Evolutionary conservation across 441 rosid species (phyloP).

Genomic region (Euphorbia schlechtendalii): DNA sequence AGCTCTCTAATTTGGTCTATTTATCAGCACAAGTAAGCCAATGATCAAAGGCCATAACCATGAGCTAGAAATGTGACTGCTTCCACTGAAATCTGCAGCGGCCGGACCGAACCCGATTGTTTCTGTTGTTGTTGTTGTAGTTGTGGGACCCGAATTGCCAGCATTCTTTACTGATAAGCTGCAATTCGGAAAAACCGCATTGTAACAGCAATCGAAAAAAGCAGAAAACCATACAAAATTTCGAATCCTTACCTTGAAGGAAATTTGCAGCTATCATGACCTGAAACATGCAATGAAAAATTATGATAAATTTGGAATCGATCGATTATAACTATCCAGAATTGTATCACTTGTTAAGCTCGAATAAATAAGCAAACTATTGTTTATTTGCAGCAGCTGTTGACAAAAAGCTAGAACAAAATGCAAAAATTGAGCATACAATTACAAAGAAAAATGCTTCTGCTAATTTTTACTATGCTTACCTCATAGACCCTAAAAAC

Average conservation of each 20-base stretch:
- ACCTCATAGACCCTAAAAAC: too few relatives aligned
- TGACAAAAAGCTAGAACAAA: too few relatives aligned
- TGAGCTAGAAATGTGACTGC: slow-evolving; percentile 22
- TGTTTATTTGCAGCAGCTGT: too few relatives aligned
- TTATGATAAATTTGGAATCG: not conserved
- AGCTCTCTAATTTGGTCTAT: not conserved
- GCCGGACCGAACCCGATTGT: slow-evolving; percentile 31
- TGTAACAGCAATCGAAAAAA: not conserved
- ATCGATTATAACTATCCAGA: not conserved
- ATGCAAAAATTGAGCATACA: too few relatives aligned
- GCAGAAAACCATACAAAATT: not conserved
- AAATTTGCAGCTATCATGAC: slow-evolving; percentile 61
- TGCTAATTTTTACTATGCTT: too few relatives aligned
- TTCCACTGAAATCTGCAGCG: slow-evolving; percentile 39
- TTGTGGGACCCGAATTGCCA: slow-evolving; percentile 30
- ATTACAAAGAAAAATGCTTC: too few relatives aligned
- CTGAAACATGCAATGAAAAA: slow-evolving; percentile 38
- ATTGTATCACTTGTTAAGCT: too few relatives aligned
- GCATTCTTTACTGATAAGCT: slow-evolving; percentile 54
- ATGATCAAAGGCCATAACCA: slow-evolving; percentile 28
- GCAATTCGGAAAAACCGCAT: too few relatives aligned
- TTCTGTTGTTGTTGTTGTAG: slow-evolving; percentile 8
- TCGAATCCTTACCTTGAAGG: slow-evolving; percentile 63
- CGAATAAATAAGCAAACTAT: too few relatives aligned
- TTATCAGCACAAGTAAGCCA: slow-evolving; percentile 4